Base-by-base conservation (phyloP, 768 basidiomycete genomes). In the Boletus rubroflammeus region DNA sequence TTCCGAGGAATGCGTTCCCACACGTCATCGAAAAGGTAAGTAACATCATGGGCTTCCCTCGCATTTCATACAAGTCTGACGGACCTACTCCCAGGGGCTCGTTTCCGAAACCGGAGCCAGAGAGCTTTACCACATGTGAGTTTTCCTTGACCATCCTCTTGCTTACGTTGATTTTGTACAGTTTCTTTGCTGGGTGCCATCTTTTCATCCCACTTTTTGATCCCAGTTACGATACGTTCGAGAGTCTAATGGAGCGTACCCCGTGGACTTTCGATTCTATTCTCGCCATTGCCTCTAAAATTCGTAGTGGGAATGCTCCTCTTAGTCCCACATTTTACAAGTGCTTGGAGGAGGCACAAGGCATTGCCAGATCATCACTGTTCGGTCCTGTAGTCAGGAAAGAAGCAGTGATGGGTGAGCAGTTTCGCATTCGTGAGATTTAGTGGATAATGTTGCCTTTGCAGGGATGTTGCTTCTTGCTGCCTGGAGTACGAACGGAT, bases 191-290 rank as follows among this genome's bases (percentile, higher is more conserved):
- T 54, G 94, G 94, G 46, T 97, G 93, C 74, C 90, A 97, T 76
- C 81, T 94, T 68, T 98, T 97, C 78, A 93, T 97, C 61, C 94
- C 95, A 44, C 79, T 97, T 57, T 97, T 95, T 76, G 93, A 97
- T 73, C 89, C 91, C 31, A 75, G 78, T 55, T 96, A 93, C 73
- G 95, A 98, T 77, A 92, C 91, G 15, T 95, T 90, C 75, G 94
- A 96, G 69, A 85, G 85, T 61, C 78, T 95, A 62, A 88, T 87
- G 78, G 92, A 93, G 70, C 86, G 95, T 62, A 90, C 90, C 6
- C 95, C 95, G 5, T 98, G 93, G 88, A 94, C 93, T 50, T 94
- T 94, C 70, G 91, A 96, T 72, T 88, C 93, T 55, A 86, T 98
- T 65, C 79, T 98, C 47, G 92, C 94, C 42, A 86, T 97, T 46